These are phyloP conservation scores for Cucurbita maxima DNA, from an alignment of 306 rosid genomes.

Conservation along the genomic window DNA sequence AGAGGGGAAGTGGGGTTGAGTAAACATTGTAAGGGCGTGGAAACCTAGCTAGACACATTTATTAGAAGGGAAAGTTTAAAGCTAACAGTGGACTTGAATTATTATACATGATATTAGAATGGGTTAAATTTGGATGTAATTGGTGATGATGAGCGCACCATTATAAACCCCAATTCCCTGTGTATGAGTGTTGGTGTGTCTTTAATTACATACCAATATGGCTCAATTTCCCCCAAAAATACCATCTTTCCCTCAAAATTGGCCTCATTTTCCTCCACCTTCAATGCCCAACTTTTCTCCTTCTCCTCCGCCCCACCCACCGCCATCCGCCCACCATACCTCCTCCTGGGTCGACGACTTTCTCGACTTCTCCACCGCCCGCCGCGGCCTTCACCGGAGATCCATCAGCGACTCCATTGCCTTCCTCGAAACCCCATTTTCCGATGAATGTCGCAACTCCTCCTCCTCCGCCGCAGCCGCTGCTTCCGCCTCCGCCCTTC, in stretches of 20 bases:
- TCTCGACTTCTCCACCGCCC: conserved; percentile 61
- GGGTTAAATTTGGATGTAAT: no score
- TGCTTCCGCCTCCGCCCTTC: conserved; percentile 2
- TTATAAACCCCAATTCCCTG: no score
- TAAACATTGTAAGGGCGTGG: no score
- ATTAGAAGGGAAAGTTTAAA: rapidly evolving
- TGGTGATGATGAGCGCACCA: no score
- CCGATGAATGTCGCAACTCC: conserved; percentile 22
- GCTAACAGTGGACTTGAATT: no score
- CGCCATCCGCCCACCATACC: conserved; percentile 13
- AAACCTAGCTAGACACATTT: rapidly evolving
- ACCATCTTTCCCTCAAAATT: conserved; percentile 69
- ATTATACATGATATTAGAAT: no score
- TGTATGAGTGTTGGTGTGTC: neutral
- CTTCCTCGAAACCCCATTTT: conserved; percentile 42
- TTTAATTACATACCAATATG: conserved; percentile 16
- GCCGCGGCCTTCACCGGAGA: conserved; percentile 60
- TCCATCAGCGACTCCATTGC: conserved; percentile 77
- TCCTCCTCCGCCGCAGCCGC: neutral
- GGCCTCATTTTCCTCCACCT: conserved; percentile 23
- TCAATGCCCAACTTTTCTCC: conserved; percentile 14
- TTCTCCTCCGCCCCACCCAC: conserved; percentile 24
- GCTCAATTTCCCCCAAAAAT: conserved; percentile 95
- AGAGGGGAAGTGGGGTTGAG: no score
- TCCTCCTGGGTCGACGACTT: conserved; percentile 66